Evolutionary conservation across 1,284 basidiomycete genomes (phyloP).

Genomic region (Hypsizygus ulmarius): DNA sequence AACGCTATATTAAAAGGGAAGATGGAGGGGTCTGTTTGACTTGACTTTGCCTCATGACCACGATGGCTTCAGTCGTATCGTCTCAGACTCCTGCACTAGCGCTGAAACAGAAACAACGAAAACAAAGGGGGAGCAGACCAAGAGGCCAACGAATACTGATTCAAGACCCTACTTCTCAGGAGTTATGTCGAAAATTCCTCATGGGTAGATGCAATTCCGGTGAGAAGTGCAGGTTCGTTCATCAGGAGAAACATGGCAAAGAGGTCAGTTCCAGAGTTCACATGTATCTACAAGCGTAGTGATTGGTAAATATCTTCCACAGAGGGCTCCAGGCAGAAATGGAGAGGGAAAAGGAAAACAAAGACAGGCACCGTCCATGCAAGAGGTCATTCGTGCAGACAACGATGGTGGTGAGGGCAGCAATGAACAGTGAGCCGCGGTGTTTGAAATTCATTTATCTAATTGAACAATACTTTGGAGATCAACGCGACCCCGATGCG

Average conservation of each 20-base stretch:
- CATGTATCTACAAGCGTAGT: background rate
- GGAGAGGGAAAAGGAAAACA: background rate
- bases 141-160: background rate
- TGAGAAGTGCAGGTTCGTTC: slow-evolving; percentile 9
- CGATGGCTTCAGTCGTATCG: too few relatives aligned
- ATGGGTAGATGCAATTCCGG: slow-evolving; percentile 7
- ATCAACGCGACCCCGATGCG: background rate
- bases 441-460: too few relatives aligned
- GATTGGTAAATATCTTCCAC: background rate
- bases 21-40: too few relatives aligned
- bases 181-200: slow-evolving; percentile 4
- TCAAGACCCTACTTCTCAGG: background rate
- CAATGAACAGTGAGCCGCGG: background rate
- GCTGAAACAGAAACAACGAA: background rate
- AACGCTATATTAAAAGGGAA: too few relatives aligned
- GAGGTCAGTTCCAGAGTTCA: background rate
- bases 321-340: background rate
- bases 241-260: background rate
- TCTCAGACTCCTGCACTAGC: too few relatives aligned
- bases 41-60: too few relatives aligned
- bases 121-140: background rate
- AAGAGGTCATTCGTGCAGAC: background rate
- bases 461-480: too few relatives aligned
- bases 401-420: background rate
- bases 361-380: background rate